Conservation (phyloP, 2,329 filamentous ascomycete genomes). For the Diaporthe batatas region DNA sequence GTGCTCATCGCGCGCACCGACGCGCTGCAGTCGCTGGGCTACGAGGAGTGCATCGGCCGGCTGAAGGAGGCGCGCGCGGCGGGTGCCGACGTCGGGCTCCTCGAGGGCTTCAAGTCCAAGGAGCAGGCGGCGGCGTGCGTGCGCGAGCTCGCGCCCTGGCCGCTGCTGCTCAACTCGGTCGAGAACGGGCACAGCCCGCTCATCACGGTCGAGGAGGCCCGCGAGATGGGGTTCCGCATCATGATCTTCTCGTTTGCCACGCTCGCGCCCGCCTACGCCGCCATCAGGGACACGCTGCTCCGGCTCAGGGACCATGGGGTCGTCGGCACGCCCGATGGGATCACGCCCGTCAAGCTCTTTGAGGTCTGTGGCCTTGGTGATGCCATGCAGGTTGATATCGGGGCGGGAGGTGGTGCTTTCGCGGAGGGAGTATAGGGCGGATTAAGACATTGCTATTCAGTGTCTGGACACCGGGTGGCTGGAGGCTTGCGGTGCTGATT, state of each 20-base stretch:
- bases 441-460: neutral
- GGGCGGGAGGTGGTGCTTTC: constrained; percentile 43
- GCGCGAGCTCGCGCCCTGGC: constrained; percentile 62
- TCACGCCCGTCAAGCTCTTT: constrained; percentile 60
- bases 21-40: constrained; percentile 64
- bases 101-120: constrained; percentile 60
- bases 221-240: constrained; percentile 68
- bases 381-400: constrained; percentile 61
- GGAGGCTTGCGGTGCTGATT: neutral
- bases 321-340: constrained; percentile 53
- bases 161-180: constrained; percentile 70
- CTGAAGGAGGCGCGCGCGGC: constrained; percentile 60
- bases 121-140: constrained; percentile 57
- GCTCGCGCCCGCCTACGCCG: constrained; percentile 61
- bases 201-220: constrained; percentile 65
- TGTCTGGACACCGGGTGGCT: neutral
- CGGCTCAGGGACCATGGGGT: constrained; percentile 56
- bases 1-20: constrained; percentile 73
- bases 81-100: constrained; percentile 66
- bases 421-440: constrained; percentile 34
- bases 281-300: constrained; percentile 55
- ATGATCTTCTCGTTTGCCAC: constrained; percentile 69
- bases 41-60: constrained; percentile 62
- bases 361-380: constrained; percentile 66
- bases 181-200: constrained; percentile 68